A percentile compares a stretch with the other conserved stretches of the same genome.
Conservation (phyloP, 495 filamentous ascomycete genomes). For the Penicillium lagena region DNA sequence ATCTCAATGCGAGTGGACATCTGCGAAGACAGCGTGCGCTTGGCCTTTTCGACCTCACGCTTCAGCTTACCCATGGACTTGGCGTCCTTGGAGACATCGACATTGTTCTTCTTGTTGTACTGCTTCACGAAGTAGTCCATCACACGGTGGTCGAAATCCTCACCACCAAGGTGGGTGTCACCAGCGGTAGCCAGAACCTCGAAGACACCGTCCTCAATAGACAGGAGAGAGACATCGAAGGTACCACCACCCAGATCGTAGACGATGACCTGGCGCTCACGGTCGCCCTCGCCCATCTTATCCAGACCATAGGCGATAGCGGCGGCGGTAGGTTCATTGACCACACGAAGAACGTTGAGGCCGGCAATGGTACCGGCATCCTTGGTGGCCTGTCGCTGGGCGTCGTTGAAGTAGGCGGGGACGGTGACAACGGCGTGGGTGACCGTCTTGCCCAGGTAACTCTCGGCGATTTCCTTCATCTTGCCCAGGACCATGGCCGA, state of each 20-base stretch:
- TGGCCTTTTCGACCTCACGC: conserved; percentile 99
- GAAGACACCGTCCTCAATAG: conserved; percentile 95
- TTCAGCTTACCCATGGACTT: conserved; percentile 99
- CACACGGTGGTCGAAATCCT: conserved; percentile 98
- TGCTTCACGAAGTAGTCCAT: conserved; percentile 96
- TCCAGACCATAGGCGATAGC: conserved; percentile 86
- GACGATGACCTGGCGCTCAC: conserved; percentile 87
- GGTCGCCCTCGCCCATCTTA: conserved; percentile 53
- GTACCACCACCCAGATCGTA: conserved; percentile 99
- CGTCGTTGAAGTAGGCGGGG: conserved; percentile 99
- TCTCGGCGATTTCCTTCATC: conserved; percentile 97
- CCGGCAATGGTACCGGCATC: conserved; percentile 93
- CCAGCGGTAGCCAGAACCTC: conserved; percentile 97
- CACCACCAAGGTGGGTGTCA: conserved; percentile 99
- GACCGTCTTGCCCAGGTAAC: conserved; percentile 89
- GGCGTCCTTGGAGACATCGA: conserved; percentile 86
- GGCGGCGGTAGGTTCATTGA: conserved; percentile 90
- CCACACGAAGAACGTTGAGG: conserved; percentile 94
- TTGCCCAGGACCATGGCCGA: conserved; percentile 85
- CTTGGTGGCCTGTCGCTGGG: conserved; percentile 97
- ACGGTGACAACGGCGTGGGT: conserved; percentile 97
- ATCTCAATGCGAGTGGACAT: conserved; percentile 98
- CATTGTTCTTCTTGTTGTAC: conserved; percentile 98
- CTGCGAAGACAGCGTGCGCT: conserved; percentile 97
- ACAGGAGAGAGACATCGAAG: conserved; percentile 98